Evolutionary conservation across 2,329 filamentous ascomycete species (phyloP).

Genomic region (Didymellaceae sp.): DNA sequence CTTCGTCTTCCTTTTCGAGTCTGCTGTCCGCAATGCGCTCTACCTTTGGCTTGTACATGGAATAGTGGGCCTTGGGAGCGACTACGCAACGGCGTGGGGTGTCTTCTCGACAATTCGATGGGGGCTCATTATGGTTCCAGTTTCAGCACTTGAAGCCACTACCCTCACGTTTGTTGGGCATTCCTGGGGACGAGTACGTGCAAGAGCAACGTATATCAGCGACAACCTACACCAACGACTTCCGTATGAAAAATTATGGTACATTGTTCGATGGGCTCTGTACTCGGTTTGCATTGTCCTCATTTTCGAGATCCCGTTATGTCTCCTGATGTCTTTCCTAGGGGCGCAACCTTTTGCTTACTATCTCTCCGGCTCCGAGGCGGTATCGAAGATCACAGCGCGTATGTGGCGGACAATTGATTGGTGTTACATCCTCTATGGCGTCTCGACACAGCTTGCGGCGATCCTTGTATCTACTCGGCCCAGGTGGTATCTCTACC

Average conservation of each 20-base stretch:
- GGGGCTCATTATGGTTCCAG: constrained; percentile 77
- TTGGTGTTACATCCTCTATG: constrained; percentile 74
- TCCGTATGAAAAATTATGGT: constrained; percentile 39
- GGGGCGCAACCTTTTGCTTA: constrained; percentile 67
- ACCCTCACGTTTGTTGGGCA: constrained; percentile 71
- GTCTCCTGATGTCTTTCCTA: constrained; percentile 65
- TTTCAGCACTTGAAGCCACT: constrained; percentile 70
- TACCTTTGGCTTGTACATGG: constrained; percentile 74
- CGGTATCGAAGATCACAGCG: constrained; percentile 66
- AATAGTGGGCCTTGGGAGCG: constrained; percentile 67
- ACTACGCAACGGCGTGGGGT: constrained; percentile 76
- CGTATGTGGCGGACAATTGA: constrained; percentile 67
- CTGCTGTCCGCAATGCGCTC: constrained; percentile 69
- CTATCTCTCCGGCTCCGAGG: constrained; percentile 64
- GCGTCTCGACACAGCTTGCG: constrained; percentile 68
- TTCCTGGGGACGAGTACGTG: constrained; percentile 64
- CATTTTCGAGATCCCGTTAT: constrained; percentile 66
- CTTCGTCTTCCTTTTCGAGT: constrained; percentile 66
- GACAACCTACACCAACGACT: constrained; percentile 27
- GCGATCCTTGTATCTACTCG: constrained; percentile 68
- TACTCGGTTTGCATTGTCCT: constrained; percentile 62
- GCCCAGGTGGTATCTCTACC: constrained; percentile 71
- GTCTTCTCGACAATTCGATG: constrained; percentile 77
- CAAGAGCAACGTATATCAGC: constrained; percentile 33
- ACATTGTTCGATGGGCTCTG: constrained; percentile 61